Conservation (phyloP, 1,284 basidiomycete genomes). For the Trametes sp. region DNA sequence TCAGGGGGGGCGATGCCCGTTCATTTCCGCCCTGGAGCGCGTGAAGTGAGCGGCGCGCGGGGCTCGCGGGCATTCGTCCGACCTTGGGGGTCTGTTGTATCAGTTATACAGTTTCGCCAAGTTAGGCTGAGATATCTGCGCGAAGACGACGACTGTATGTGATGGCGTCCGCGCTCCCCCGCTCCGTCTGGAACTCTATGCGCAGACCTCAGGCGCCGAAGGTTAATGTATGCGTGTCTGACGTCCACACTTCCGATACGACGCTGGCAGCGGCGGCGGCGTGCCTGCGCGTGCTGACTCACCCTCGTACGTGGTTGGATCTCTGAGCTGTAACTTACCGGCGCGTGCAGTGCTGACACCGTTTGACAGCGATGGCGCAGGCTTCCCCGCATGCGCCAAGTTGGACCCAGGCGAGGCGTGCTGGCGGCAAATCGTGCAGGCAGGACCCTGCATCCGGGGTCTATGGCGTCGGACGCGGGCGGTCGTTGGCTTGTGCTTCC, state of each 20-base stretch:
- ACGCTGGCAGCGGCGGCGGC: background rate
- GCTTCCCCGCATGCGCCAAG: background rate
- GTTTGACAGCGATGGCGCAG: background rate
- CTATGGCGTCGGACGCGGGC: background rate
- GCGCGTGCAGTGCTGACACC: background rate
- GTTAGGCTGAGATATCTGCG: too few relatives aligned
- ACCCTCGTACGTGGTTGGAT: background rate
- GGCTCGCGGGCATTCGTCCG: too few relatives aligned
- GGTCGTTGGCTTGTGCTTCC: background rate
- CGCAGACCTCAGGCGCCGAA: background rate
- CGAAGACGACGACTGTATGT: too few relatives aligned
- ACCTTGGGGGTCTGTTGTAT: too few relatives aligned
- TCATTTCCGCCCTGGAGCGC: slow-evolving; percentile 8
- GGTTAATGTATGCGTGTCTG: too few relatives aligned
- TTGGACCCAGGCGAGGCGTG: background rate
- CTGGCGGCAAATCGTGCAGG: background rate
- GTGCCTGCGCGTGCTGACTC: background rate
- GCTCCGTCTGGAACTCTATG: too few relatives aligned
- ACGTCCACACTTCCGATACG: too few relatives aligned
- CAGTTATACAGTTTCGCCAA: too few relatives aligned
- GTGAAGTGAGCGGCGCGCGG: background rate
- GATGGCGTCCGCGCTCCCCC: background rate
- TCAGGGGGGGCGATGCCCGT: slow-evolving; percentile 8
- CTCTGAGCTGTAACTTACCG: background rate
- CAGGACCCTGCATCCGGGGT: background rate